Evolutionary conservation across 2,329 filamentous ascomycete genomes (phyloP), one percentile per base, ranked within the genome.

Genomic region (Penicillium sp.): DNA sequence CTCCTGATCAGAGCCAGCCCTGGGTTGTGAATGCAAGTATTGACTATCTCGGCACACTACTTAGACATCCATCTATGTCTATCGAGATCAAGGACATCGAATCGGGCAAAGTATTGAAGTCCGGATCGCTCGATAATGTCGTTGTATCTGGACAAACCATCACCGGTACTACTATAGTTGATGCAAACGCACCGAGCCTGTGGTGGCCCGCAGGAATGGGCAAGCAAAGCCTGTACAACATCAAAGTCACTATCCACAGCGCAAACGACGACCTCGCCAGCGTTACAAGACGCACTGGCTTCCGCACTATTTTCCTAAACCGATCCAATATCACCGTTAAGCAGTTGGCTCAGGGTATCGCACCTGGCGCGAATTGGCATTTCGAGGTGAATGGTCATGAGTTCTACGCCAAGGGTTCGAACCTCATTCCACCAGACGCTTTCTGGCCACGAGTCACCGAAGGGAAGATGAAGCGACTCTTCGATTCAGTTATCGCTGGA

Each of bases 361-460:
- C 80, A n/a, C 77, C 79, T 0, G 82, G 82, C 8, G 80, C 79
- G 41, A 82, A 84, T 67, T 84, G 84, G 83, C 83, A 87, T 64
- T 87, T 88, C 59, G 83, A 87, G 65, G 77, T 88, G 56, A 88
- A 88, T 56, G 84, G 84, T 0, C 78, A 82, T 46, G 80, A 83
- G 12, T 84, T 88, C 61, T 88, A 85, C 61, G 84, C 82, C 2
- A 86, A 86, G 64, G 84, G 84, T 4, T 84, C 81, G 17, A 86
- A 87, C 60, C 81, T 87, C 59, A 84, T 87, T 47, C 84, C 84
- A 0, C 83, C 82, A 0, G 84, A 86, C 65, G 78, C 79, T 2
- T 87, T 87, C 66, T 86, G 84, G 83, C 79, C 84, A 1, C 75
- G 83, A 41, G 83, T 87, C 6, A 85, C 82, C 0, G 67, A 74